These are phyloP conservation scores for Mucor circinelloides DNA, from an alignment of 371 early-diverging fungal genomes.

Conservation along the genomic window DNA sequence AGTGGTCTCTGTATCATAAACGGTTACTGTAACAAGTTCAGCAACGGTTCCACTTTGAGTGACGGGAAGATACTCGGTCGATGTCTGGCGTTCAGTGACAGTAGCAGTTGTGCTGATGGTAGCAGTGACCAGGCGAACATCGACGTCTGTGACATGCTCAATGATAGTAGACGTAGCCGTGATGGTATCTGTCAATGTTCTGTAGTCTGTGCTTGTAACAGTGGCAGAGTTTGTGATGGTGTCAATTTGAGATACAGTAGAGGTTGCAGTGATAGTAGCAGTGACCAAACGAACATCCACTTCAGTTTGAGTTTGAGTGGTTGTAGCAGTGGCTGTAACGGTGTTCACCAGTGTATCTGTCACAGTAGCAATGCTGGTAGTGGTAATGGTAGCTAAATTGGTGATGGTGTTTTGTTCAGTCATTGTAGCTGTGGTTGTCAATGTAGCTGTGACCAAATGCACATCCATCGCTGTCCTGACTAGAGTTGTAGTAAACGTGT, in stretches of 20 bases:
- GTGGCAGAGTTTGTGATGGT: not conserved
- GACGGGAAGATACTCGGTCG: not conserved
- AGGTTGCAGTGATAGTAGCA: not conserved
- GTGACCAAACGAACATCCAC: not conserved
- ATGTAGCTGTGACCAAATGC: constrained; percentile 8
- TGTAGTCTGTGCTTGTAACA: not conserved
- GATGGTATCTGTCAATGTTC: not conserved
- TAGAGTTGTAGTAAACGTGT: not conserved
- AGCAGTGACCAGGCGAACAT: not conserved
- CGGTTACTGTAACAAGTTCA: not conserved
- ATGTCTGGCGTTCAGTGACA: not conserved
- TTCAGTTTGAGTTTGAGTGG: not conserved
- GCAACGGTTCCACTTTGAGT: not conserved
- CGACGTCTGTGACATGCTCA: not conserved
- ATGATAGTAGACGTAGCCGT: not conserved
- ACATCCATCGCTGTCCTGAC: not conserved
- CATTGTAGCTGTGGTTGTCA: not conserved
- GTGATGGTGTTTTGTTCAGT: not conserved
- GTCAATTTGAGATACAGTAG: not conserved
- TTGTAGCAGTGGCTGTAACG: not conserved
- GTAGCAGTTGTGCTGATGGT: not conserved
- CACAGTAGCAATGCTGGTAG: not conserved
- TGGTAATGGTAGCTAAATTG: not conserved
- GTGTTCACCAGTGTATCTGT: not conserved
- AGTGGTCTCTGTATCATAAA: not conserved